Percentiles rank a stretch among this genome's conserved stretches.
Conservation (phyloP, 2,329 filamentous ascomycete genomes). For the Colletotrichum sp. region DNA sequence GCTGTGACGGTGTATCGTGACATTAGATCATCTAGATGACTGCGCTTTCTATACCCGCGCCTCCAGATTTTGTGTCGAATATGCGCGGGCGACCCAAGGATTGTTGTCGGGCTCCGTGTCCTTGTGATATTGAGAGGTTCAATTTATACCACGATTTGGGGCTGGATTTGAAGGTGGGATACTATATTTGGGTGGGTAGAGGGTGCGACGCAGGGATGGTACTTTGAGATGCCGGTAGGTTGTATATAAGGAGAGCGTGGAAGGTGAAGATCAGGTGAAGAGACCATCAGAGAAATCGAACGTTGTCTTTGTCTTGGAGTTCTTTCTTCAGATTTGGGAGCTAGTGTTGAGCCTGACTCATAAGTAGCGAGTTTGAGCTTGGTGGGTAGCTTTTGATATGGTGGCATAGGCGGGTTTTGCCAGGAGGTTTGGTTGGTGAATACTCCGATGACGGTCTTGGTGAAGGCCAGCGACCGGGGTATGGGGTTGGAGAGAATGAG, state of each 20-base stretch:
- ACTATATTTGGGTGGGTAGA: background rate
- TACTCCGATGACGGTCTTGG: background rate
- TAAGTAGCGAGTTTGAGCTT: too few species aligned
- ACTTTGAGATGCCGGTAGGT: background rate
- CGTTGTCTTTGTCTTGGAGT: too few species aligned
- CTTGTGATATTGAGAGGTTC: rapidly evolving
- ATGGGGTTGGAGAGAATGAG: too few species aligned
- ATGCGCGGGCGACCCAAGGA: background rate
- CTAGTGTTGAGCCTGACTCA: too few species aligned
- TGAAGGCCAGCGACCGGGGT: background rate
- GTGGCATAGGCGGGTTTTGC: too few species aligned
- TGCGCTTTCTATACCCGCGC: background rate
- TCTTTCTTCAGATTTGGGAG: too few species aligned
- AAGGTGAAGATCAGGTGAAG: background rate
- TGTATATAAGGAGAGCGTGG: background rate
- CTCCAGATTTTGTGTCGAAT: background rate
- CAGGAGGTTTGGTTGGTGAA: background rate
- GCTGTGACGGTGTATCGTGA: background rate
- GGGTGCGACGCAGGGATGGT: too few species aligned
- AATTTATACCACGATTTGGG: background rate
- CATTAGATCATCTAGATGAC: background rate
- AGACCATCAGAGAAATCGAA: background rate
- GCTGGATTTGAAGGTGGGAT: background rate
- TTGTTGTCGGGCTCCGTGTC: background rate
- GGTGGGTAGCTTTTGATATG: too few species aligned